Percentiles rank a stretch among this genome's conserved stretches.
Evolutionary conservation across 108 stramenopile genomes (phyloP).

Genomic region (Mayamaea pseudoterrestris): DNA sequence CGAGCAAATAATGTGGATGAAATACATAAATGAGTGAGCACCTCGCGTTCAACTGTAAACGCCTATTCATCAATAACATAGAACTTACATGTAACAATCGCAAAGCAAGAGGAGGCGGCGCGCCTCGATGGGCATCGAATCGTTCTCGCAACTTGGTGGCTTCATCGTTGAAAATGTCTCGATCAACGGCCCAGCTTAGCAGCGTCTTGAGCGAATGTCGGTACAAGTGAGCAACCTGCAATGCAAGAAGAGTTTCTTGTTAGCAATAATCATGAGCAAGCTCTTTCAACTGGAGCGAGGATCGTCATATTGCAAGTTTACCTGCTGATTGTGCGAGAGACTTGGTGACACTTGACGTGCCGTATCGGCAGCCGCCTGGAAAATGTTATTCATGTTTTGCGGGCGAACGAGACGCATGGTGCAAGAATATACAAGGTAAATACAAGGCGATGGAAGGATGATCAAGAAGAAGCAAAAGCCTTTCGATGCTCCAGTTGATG

Average conservation of each 20-base stretch:
- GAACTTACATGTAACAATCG: constrained; percentile 51
- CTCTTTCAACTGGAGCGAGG: not conserved
- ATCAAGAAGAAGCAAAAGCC: too few relatives aligned
- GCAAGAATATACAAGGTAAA: not conserved
- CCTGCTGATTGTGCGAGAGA: constrained; percentile 71
- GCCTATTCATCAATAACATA: not conserved
- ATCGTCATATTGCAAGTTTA: constrained; percentile 10
- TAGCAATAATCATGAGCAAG: not conserved
- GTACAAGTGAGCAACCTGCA: constrained; percentile 71
- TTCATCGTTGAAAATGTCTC: constrained; percentile 81
- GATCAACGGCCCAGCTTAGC: constrained; percentile 81
- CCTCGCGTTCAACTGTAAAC: not conserved
- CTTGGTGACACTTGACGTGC: constrained; percentile 53
- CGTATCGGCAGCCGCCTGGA: constrained; percentile 57
- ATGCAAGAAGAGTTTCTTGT: not conserved
- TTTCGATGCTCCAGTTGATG: too few relatives aligned
- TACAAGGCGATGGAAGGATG: too few relatives aligned
- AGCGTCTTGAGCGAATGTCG: constrained; percentile 61
- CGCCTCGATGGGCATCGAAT: constrained; percentile 72
- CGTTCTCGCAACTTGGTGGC: constrained; percentile 64
- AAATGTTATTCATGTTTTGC: constrained; percentile 56
- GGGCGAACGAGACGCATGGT: constrained; percentile 18
- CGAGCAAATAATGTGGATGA: not conserved
- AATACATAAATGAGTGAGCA: too few relatives aligned
- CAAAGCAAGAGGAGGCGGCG: constrained; percentile 41